Evolutionary conservation across 305 asterid genomes (phyloP), one percentile per base, ranked within the genome.

Genomic region (Coffea humblotiana): DNA sequence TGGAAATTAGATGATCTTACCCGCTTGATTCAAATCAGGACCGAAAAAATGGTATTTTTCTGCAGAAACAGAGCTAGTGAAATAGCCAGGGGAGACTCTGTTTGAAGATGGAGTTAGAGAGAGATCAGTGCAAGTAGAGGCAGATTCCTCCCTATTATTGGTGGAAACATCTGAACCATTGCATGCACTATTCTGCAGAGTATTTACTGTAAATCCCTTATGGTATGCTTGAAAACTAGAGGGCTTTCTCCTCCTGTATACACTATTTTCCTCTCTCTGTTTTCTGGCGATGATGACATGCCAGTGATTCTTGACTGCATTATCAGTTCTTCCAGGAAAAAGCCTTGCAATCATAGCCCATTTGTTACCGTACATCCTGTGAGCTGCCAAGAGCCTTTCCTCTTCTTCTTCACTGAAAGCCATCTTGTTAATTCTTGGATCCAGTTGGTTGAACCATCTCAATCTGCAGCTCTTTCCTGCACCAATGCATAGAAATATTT

Each of bases 91-190:
- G 43, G 77, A 75, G 15, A 63, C 48, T 80, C 32, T 79, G 40
- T 81, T 61, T 11, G 85, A 58, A 16, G 84, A 70, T 3, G 84
- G 83, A 40, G 84, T 67, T 11, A 82, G 84, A 27, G 82, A 79
- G 45, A 82, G 86, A 66, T 77, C 56, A 70, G 88, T 85, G 63
- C 91, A 84, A 27, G 93, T 88, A 18, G 96, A 92, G 4, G 79
- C 90, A 58, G 91, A 87, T 37, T 84, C 90, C 69, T 84, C 78
- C 35, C 60, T 19, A 60, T 77, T 81, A 63, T 81, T 83, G 82
- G 77, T 79, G 13, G 84, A 72, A 45, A 82, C 80, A 9, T 81
- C 78, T 19, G 90, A 83, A 9, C 76, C 83, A 74, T 85, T 86
- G 84, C 88, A 82, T 74, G 83, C 52, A 74, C 49, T 52, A 63